A percentile compares a stretch with the other conserved stretches of the same genome.
These are phyloP conservation scores for Pichia kluyveri DNA, from an alignment of 805 yeast species.

Conservation along the genomic window DNA sequence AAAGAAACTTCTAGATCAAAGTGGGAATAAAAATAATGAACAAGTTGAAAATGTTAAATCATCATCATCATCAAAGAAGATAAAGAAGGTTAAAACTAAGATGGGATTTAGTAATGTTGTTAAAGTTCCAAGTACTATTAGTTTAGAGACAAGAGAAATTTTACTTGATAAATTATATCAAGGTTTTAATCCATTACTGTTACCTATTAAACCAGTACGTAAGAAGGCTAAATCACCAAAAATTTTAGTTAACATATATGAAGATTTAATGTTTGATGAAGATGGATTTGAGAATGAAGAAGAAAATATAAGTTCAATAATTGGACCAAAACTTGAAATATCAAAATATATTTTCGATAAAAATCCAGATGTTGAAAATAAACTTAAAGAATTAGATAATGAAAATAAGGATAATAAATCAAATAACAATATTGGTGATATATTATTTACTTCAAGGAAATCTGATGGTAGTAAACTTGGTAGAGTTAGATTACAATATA, in stretches of 20 bases:
- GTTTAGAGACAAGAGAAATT: conserved; percentile 25
- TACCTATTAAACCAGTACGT: conserved; percentile 16
- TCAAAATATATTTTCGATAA: conserved; percentile 13
- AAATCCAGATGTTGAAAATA: conserved; percentile 13
- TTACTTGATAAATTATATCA: conserved; percentile 27
- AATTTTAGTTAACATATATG: conserved; percentile 27
- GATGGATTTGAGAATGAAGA: conserved; percentile 1
- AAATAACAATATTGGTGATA: background rate
- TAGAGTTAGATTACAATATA: conserved; percentile 5
- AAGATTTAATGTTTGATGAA: conserved; percentile 12
- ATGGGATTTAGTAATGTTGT: conserved; percentile 27
- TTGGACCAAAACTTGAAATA: conserved; percentile 14
- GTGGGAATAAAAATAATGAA: too few species aligned
- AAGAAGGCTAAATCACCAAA: conserved; percentile 19
- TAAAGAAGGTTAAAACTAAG: conserved; percentile 1
- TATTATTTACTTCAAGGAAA: background rate
- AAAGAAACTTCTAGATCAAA: background rate
- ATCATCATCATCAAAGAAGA: too few species aligned
- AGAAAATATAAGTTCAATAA: conserved; percentile 7
- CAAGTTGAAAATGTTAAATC: too few species aligned
- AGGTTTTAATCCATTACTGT: conserved; percentile 28
- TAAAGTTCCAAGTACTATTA: conserved; percentile 27
- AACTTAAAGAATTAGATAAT: conserved; percentile 6
- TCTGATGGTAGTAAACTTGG: conserved; percentile 1
- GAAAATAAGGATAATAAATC: background rate